Conservation (phyloP, 768 basidiomycete genomes). For the Phallus indusiatus region DNA sequence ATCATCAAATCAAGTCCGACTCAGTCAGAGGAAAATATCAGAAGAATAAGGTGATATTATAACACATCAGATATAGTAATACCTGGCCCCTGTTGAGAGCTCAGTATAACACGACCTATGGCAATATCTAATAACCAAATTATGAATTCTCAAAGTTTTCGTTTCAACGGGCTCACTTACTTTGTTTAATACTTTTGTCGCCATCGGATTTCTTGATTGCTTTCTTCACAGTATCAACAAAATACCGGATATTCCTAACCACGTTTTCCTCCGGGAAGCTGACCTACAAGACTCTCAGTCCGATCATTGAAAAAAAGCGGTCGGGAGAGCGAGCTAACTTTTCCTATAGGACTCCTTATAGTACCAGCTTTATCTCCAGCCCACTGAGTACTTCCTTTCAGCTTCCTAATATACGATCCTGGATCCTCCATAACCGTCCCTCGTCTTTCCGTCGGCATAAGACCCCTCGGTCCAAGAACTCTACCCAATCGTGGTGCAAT, state of each 20-base stretch:
- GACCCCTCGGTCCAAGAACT: slow-evolving; percentile 74
- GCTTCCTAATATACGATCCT: slow-evolving; percentile 65
- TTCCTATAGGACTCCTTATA: slow-evolving; percentile 73
- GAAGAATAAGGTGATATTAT: neutral
- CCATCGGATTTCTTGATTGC: slow-evolving; percentile 58
- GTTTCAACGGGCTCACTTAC: slow-evolving; percentile 20
- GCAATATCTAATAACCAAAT: slow-evolving; percentile 43
- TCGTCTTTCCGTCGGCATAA: slow-evolving; percentile 92
- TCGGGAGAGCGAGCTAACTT: slow-evolving; percentile 36
- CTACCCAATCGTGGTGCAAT: slow-evolving; percentile 77
- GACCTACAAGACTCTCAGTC: slow-evolving; percentile 36
- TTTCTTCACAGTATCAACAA: slow-evolving; percentile 63
- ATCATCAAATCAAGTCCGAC: too few species aligned
- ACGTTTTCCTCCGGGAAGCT: slow-evolving; percentile 69
- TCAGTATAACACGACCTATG: slow-evolving; percentile 75
- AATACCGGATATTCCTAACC: slow-evolving; percentile 66
- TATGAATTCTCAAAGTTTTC: too few species aligned
- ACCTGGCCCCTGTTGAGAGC: slow-evolving; percentile 80
- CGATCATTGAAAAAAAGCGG: neutral
- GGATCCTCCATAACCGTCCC: slow-evolving; percentile 93
- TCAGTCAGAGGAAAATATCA: neutral
- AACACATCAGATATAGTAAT: slow-evolving; percentile 76
- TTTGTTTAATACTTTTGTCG: slow-evolving; percentile 36
- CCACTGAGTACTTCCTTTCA: slow-evolving; percentile 86
- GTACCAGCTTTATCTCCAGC: slow-evolving; percentile 81